These are phyloP conservation scores for Entomortierella beljakovae DNA, from an alignment of 192 early-diverging fungal species.

Conservation along the genomic window DNA sequence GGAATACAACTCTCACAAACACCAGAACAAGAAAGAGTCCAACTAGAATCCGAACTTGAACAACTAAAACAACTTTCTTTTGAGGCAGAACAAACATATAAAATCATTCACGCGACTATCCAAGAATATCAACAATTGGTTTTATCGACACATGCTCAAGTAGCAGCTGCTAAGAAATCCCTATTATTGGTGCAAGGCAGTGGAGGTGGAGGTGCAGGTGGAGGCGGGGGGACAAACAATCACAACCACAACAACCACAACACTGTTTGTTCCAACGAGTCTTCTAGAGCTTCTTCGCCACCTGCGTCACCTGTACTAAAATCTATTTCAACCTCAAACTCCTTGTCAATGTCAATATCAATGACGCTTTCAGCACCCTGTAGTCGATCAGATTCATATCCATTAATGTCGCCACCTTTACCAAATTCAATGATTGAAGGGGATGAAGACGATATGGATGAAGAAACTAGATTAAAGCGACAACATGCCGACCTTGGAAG, in stretches of 20 bases:
- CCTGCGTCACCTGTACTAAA: not conserved
- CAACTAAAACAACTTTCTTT: not conserved
- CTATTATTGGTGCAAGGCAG: not conserved
- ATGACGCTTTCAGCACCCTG: not conserved
- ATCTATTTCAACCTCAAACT: not conserved
- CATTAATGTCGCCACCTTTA: not conserved
- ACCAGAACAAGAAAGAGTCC: not conserved
- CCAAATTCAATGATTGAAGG: not conserved
- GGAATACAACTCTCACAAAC: not conserved
- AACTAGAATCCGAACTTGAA: not conserved
- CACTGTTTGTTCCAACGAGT: not conserved
- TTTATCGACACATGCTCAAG: slow-evolving; percentile 26
- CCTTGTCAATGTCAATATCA: not conserved
- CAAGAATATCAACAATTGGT: slow-evolving; percentile 35
- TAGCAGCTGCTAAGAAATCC: slow-evolving; percentile 12
- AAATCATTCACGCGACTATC: slow-evolving; percentile 6
- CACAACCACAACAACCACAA: not conserved
- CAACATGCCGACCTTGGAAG: slow-evolving; percentile 16
- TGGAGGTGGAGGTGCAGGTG: not conserved
- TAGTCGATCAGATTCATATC: not conserved
- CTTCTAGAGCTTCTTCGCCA: not conserved
- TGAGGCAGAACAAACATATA: slow-evolving; percentile 5
- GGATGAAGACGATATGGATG: slow-evolving; percentile 4
- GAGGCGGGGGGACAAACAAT: not conserved
- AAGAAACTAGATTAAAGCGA: not conserved